Base-by-base conservation (phyloP, 495 filamentous ascomycete species). In the Sabuloglossum arenarium region DNA sequence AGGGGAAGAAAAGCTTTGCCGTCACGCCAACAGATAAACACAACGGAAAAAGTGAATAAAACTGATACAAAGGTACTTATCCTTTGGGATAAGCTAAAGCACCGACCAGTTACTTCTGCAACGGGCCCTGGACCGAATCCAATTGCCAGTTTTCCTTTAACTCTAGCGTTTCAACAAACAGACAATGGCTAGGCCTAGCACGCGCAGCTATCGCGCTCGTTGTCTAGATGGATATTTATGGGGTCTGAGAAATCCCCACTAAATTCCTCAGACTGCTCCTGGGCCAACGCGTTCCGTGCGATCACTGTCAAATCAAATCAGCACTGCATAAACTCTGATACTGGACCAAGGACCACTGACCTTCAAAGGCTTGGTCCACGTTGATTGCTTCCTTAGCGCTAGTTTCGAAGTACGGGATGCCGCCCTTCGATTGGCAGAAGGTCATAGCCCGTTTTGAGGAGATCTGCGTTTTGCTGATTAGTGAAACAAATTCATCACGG, bases 341-440 rank as follows among this genome's bases (percentile, higher is more conserved):
- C 19, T 34, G 27, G 52, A 31, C 53, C 47, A 37, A 58, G 57
- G 14, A 4, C 21, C 28, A 55, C 73, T 60, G 69, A 94, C 90
- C 86, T 75, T 97, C 91, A 66, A 99, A 99, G 52, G 91, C 93
- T 69, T 96, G 86, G 72, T 99, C 91, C 14, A 99, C 91, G 62
- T 97, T 96, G 65, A 95, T 80, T 27, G 89, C 93, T 68, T 99
- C 91, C 74, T 99, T 99, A 37, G 91, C 91, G 70, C 89, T 96
- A 6, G 91, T 97, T 77, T 99, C 91, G 64, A 97, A 99, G 68
- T 97, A 99, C 2, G 93, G 93, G 59, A 98, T 95, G 54, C 82
- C 85, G 28, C 93, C 93, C 69, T 96, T 96, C 25, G 86, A 91
- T 69, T 94, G 86, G 67, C 93, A 99, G 70, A 95, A 99, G 8